These are phyloP conservation scores for Heterobasidion irregulare DNA, from an alignment of 1,284 basidiomycete species.

Conservation along the genomic window DNA sequence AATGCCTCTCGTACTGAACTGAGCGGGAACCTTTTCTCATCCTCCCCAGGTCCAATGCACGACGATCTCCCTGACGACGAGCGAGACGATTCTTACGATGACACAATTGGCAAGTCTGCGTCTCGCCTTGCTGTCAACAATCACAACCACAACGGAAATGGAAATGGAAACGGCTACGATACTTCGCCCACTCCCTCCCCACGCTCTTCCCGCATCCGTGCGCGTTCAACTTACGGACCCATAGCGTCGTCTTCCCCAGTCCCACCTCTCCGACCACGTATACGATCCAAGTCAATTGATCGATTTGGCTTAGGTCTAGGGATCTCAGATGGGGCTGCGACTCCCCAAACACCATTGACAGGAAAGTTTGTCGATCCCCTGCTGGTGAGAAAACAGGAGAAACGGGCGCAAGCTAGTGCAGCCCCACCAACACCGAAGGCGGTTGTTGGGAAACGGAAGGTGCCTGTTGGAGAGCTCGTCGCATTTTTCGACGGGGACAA, in stretches of 20 bases:
- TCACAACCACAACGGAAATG: background rate
- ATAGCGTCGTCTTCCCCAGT: slow-evolving; percentile 18
- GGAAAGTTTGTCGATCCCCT: slow-evolving; percentile 67
- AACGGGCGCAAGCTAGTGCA: slow-evolving; percentile 32
- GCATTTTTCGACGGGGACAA: slow-evolving; percentile 74
- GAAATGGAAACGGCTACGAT: background rate
- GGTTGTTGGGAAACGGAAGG: slow-evolving; percentile 43
- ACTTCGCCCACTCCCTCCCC: background rate
- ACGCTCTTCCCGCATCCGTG: background rate
- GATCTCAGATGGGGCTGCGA: slow-evolving; percentile 10
- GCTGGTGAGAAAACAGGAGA: slow-evolving; percentile 54
- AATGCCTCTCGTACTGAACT: slow-evolving; percentile 12
- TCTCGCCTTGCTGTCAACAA: slow-evolving; percentile 22
- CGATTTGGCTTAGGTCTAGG: slow-evolving; percentile 24
- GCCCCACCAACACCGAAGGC: slow-evolving; percentile 24
- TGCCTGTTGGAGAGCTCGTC: slow-evolving; percentile 68
- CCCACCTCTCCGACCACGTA: slow-evolving; percentile 32
- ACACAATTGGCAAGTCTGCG: slow-evolving; percentile 55
- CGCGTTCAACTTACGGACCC: slow-evolving; percentile 6
- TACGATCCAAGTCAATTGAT: slow-evolving; percentile 49
- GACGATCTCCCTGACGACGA: slow-evolving; percentile 20
- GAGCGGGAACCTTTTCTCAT: slow-evolving; percentile 36
- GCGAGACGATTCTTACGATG: slow-evolving; percentile 33
- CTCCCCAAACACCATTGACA: slow-evolving; percentile 15
- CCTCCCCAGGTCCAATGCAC: slow-evolving; percentile 26